Percentiles rank a stretch among this genome's conserved stretches.
These are phyloP conservation scores for Capsaspora owczarzaki DNA, from an alignment of 78 protist species.

Conservation along the genomic window DNA sequence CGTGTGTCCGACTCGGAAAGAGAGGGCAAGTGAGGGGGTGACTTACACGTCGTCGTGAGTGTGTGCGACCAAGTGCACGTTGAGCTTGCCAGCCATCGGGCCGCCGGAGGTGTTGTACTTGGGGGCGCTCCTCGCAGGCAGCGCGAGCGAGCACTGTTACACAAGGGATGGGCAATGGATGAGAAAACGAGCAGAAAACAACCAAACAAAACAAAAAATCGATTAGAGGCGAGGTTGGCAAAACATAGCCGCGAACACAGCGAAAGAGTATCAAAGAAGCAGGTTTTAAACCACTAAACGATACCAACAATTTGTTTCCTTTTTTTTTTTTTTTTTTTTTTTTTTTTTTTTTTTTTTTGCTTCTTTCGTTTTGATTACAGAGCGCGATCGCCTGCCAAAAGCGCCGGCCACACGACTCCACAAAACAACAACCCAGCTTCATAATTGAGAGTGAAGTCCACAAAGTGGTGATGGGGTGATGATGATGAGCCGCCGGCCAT, in stretches of 20 bases:
- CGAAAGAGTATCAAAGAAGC: background rate
- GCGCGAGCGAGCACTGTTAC: background rate
- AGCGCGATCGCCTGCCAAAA: no score
- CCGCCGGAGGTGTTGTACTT: background rate
- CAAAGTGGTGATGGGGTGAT: no score
- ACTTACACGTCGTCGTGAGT: background rate
- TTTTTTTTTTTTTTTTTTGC: no score
- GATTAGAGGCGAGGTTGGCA: background rate
- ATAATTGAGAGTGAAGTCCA: no score
- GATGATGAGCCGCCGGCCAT: no score
- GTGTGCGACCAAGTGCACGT: background rate
- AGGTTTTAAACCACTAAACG: background rate
- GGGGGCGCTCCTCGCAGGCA: background rate
- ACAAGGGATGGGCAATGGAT: background rate
- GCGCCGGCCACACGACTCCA: no score
- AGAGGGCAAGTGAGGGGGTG: no score
- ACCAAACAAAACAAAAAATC: background rate
- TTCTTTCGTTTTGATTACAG: background rate
- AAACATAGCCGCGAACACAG: background rate
- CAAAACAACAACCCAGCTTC: no score
- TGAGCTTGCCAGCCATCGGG: background rate
- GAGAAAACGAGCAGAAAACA: background rate
- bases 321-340: no score
- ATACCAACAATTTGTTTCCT: background rate
- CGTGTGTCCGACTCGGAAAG: no score